Base-by-base conservation (phyloP, 768 basidiomycete species). In the Russula sp. region DNA sequence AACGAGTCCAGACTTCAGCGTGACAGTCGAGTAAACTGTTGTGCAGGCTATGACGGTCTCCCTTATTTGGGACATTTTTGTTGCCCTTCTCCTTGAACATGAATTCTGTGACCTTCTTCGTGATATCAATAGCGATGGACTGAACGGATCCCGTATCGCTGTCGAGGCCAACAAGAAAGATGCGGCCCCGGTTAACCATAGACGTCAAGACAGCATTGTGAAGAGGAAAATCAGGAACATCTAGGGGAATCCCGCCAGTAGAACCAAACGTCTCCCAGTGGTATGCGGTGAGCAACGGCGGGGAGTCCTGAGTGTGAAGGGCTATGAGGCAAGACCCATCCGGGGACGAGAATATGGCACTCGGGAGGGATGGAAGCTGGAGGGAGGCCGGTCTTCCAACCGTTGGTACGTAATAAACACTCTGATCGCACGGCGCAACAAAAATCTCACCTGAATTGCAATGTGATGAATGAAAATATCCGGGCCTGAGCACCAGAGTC, bases 181-280 rank as follows among this genome's bases (percentile, higher is more conserved):
- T 74, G 44, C 73, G 74, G 6, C 69, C 71, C 47, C 80, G 75
- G 51, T 67, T 76, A 49, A 74, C 72, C 27, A 86, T 63, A 0
- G 85, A 84, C 0, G 83, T 84, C 9, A 82, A 7, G 51, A 70
- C 52, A 11, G 73, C 67, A 8, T 68, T 69, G 4, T 71, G 66
- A 6, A 65, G 55, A 9, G 67, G 59, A 18, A 73, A 65, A 0
- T 67, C 66, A 0, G 71, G 73, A n/a, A 80, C 58, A 16, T 76
- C 67, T 0, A 83, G 65, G 0, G 50, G 14, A 18, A 78, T 78
- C 11, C 83, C 84, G 11, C 72, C 66, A 0, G 76, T 72, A 0
- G 80, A 79, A 4, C 84, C 84, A 63, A 86, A 84, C 0, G 81
- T 81, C 10, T 72, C 73, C 81, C 80, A 84, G 66, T 86, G 85